Percentiles rank a stretch among this genome's conserved stretches.
Evolutionary conservation across 2,329 filamentous ascomycete species (phyloP).

Genomic region (Apiospora rasikravindrae): DNA sequence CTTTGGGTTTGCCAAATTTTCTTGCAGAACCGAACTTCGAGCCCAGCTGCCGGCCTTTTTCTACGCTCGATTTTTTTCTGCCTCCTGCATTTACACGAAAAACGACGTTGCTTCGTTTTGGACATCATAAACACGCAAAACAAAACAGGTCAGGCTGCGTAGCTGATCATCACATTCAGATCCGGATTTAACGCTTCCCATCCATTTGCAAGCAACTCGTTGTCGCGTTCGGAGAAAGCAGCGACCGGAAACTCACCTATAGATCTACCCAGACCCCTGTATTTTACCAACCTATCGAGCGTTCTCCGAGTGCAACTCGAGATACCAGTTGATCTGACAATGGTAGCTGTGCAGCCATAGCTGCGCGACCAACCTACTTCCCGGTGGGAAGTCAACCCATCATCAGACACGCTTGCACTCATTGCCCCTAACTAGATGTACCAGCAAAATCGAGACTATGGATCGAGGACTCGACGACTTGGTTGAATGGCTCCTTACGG

Average conservation of each 20-base stretch:
- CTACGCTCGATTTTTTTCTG: not conserved
- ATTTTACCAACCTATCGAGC: not conserved
- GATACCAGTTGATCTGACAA: not conserved
- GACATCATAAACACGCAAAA: not conserved
- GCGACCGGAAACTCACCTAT: not conserved
- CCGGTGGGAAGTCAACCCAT: not conserved
- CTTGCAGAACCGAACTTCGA: conserved; percentile 18
- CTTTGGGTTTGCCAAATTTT: conserved; percentile 11
- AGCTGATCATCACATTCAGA: not conserved
- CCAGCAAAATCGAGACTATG: conserved; percentile 34
- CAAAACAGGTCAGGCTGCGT: not conserved
- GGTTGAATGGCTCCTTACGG: conserved; percentile 49
- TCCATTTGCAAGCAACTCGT: not conserved
- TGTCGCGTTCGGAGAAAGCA: not conserved
- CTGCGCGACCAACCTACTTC: not conserved
- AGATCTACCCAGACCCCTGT: not conserved
- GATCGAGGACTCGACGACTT: conserved; percentile 50
- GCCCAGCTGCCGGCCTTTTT: conserved; percentile 18
- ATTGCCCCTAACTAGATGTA: not conserved
- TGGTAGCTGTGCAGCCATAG: not conserved
- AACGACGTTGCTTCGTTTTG: not conserved
- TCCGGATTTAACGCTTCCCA: not conserved
- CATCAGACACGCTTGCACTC: not conserved
- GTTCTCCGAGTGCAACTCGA: not conserved
- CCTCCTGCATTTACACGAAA: not conserved